These are phyloP conservation scores for Saccharomyces hybrid DNA, from an alignment of 1,139 yeast species.

Conservation along the genomic window DNA sequence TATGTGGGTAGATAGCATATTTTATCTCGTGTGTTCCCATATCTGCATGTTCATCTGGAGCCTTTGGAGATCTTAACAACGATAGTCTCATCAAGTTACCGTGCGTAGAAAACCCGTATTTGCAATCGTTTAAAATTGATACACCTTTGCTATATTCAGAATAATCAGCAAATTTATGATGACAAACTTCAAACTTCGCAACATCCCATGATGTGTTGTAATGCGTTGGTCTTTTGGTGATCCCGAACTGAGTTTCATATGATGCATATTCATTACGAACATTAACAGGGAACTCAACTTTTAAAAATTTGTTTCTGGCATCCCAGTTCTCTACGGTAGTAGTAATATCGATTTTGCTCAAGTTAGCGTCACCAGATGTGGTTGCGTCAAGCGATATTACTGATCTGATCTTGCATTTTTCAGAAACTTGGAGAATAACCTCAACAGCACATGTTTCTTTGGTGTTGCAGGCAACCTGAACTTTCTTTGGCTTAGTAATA, in stretches of 20 bases:
- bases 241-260: conserved; percentile 90
- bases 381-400: conserved; percentile 64
- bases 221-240: conserved; percentile 87
- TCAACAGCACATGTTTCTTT: conserved; percentile 56
- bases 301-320: conserved; percentile 78
- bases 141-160: conserved; percentile 84
- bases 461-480: conserved; percentile 47
- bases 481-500: conserved; percentile 38
- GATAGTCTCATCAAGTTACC: conserved; percentile 84
- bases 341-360: conserved; percentile 44
- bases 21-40: conserved; percentile 81
- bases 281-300: conserved; percentile 90
- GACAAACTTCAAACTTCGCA: conserved; percentile 93
- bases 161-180: conserved; percentile 87
- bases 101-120: conserved; percentile 87
- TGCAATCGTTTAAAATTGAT: conserved; percentile 73
- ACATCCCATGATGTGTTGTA: conserved; percentile 92
- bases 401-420: conserved; percentile 52
- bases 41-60: conserved; percentile 88
- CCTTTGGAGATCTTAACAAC: conserved; percentile 74
- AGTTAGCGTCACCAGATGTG: conserved; percentile 29
- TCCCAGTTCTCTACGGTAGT: conserved; percentile 70
- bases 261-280: conserved; percentile 67
- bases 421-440: conserved; percentile 35
- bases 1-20: conserved; percentile 80